Conservation (phyloP, 495 filamentous ascomycete species). For the Neurospora sublineolata region DNA sequence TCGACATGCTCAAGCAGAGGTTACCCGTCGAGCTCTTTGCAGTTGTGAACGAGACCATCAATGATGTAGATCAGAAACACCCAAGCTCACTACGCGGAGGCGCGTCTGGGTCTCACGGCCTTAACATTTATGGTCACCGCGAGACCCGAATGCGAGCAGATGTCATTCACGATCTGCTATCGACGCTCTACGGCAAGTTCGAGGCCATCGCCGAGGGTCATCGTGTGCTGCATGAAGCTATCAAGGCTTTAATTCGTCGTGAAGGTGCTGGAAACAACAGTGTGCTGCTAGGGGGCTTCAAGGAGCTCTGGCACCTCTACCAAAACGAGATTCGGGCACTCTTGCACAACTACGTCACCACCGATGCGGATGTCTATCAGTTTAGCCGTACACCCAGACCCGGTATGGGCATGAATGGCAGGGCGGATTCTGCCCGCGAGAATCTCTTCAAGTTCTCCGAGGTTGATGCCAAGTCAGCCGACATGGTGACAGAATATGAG, state of each 20-base stretch:
- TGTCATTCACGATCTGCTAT: slow-evolving; percentile 79
- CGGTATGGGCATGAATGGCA: slow-evolving; percentile 35
- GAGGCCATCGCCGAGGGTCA: slow-evolving; percentile 95
- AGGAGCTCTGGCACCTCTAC: slow-evolving; percentile 86
- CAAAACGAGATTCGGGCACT: slow-evolving; percentile 70
- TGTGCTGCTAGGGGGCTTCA: slow-evolving; percentile 65
- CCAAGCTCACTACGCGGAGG: slow-evolving; percentile 54
- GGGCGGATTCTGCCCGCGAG: slow-evolving; percentile 53
- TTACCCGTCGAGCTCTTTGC: slow-evolving; percentile 88
- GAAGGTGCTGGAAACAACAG: slow-evolving; percentile 52
- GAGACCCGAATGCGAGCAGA: slow-evolving; percentile 62
- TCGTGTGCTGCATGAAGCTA: slow-evolving; percentile 82
- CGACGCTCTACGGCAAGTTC: slow-evolving; percentile 90
- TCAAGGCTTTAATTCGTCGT: slow-evolving; percentile 67
- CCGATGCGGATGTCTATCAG: slow-evolving; percentile 65
- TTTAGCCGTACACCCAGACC: slow-evolving; percentile 34
- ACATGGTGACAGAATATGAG: slow-evolving; percentile 71
- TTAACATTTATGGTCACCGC: slow-evolving; percentile 51
- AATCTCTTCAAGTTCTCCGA: slow-evolving; percentile 86
- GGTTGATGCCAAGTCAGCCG: slow-evolving; percentile 60
- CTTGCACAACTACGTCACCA: slow-evolving; percentile 92
- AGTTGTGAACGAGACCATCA: slow-evolving; percentile 89
- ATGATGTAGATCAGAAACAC: slow-evolving; percentile 83
- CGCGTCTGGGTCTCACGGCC: slow-evolving; percentile 43
- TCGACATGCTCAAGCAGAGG: slow-evolving; percentile 83